A percentile compares a stretch with the other conserved stretches of the same genome.
These are phyloP conservation scores for Yamadazyma philogaea DNA, from an alignment of 805 yeast species.

Conservation along the genomic window DNA sequence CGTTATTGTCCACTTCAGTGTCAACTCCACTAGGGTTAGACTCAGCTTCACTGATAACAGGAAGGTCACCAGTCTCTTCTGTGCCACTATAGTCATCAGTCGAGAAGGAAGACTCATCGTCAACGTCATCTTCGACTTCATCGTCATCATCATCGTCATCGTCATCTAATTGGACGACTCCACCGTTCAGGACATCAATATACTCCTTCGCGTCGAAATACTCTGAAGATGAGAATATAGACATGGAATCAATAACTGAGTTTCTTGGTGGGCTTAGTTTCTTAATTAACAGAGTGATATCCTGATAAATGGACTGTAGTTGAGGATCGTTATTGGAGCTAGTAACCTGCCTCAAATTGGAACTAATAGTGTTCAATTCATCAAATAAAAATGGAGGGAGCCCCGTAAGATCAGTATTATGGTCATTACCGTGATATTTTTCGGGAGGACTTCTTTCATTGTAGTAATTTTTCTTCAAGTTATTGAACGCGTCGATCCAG, in stretches of 20 bases:
- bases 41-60: conserved; percentile 9
- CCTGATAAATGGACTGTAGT: conserved; percentile 16
- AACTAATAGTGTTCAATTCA: conserved; percentile 20
- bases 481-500: conserved; percentile 82
- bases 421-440: conserved; percentile 12
- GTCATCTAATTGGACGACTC: conserved; percentile 49
- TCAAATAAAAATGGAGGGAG: conserved; percentile 21
- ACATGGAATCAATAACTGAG: conserved; percentile 22
- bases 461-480: conserved; percentile 32
- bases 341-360: conserved; percentile 7
- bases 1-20: conserved; percentile 16
- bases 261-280: conserved; percentile 14
- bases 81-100: conserved; percentile 13
- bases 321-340: conserved; percentile 4
- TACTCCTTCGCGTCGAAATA: conserved; percentile 65
- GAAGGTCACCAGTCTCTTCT: conserved; percentile 6
- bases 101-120: conserved; percentile 19
- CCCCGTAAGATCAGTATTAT: conserved; percentile 2
- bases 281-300: conserved; percentile 19
- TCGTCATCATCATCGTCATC: conserved; percentile 18
- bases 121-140: conserved; percentile 21
- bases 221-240: conserved; percentile 31
- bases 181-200: conserved; percentile 44
- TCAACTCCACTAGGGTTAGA: conserved; percentile 1
- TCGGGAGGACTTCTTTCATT: conserved; percentile 4